Conservation (phyloP, 2,329 filamentous ascomycete species). For the Aspergillus jensenii region DNA sequence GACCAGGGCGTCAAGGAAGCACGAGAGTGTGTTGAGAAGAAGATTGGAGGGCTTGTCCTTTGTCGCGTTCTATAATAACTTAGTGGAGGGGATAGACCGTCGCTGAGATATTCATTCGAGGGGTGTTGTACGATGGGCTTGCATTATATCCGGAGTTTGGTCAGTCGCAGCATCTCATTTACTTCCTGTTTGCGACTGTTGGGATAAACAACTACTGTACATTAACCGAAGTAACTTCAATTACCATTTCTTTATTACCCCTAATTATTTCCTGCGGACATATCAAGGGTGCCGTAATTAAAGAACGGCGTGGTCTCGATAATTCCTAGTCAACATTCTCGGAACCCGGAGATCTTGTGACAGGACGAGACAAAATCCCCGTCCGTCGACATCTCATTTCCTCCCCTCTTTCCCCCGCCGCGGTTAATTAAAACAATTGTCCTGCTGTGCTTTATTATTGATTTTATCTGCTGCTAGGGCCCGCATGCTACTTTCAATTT, state of each 20-base stretch:
- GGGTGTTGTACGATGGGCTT: conserved; percentile 26
- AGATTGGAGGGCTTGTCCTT: conserved; percentile 75
- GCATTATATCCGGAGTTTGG: conserved; percentile 42
- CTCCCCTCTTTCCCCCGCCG: not conserved
- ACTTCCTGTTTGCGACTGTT: conserved; percentile 32
- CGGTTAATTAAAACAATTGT: not conserved
- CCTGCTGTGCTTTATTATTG: not conserved
- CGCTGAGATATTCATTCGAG: conserved; percentile 9
- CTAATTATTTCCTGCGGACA: conserved; percentile 6
- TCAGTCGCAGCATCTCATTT: conserved; percentile 33
- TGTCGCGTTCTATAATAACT: conserved; percentile 58
- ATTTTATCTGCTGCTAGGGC: not conserved
- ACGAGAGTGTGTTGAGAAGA: conserved; percentile 77
- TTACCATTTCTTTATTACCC: conserved; percentile 8
- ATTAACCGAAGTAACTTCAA: conserved; percentile 35
- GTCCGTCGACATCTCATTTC: not conserved
- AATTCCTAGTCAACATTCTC: not conserved
- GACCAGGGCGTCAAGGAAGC: conserved; percentile 76
- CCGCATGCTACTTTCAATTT: not conserved
- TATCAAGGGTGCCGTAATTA: not conserved
- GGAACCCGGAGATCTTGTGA: not conserved
- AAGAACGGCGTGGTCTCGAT: not conserved
- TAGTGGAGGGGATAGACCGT: conserved; percentile 5
- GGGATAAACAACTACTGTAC: conserved; percentile 35
- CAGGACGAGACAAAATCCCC: not conserved